A percentile compares a stretch with the other conserved stretches of the same genome.
These are phyloP conservation scores for Fragaria ananassa DNA, from an alignment of 306 rosid genomes.

Conservation along the genomic window DNA sequence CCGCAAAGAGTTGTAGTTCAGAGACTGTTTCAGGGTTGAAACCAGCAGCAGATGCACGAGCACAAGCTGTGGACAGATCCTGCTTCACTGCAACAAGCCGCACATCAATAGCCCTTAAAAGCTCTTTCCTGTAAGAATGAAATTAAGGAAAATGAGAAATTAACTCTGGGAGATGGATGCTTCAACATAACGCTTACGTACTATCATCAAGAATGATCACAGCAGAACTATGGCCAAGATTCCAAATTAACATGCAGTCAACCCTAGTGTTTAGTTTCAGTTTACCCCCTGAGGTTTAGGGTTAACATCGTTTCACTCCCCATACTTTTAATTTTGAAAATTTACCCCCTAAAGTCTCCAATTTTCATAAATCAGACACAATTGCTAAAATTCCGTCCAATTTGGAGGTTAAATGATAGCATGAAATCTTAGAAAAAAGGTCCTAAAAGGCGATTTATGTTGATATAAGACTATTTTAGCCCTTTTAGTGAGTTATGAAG, in stretches of 20 bases:
- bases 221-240: background rate
- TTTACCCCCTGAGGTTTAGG: too few species aligned
- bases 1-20: constrained; percentile 73
- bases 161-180: background rate
- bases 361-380: too few species aligned
- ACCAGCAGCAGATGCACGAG: constrained; percentile 85
- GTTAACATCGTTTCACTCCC: too few species aligned
- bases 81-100: constrained; percentile 76
- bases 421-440: too few species aligned
- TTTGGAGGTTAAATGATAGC: too few species aligned
- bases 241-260: background rate
- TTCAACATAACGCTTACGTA: background rate
- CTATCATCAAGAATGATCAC: background rate
- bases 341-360: too few species aligned
- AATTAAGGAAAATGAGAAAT: constrained; percentile 15
- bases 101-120: constrained; percentile 88
- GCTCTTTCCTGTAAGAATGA: constrained; percentile 67
- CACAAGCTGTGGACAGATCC: constrained; percentile 72
- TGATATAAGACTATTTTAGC: too few species aligned
- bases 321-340: too few species aligned
- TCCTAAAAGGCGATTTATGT: too few species aligned
- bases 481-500: too few species aligned
- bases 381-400: too few species aligned
- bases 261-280: background rate
- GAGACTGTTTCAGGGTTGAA: constrained; percentile 64